Conservation (phyloP, 129 eudicot species). For the Smallanthus sonchifolius region DNA sequence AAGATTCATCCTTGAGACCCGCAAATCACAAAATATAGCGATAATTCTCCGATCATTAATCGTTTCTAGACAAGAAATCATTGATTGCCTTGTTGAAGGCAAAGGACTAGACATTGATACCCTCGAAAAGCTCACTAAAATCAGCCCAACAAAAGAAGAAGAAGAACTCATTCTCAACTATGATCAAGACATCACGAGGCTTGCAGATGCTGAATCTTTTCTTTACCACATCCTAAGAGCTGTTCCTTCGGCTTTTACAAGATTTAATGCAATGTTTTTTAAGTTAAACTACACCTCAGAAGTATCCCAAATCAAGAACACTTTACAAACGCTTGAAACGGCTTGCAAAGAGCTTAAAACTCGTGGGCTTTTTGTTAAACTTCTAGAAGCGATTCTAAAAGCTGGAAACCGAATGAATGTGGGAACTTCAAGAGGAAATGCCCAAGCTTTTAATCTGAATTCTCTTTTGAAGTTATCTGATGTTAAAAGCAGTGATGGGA, state of each 20-base stretch:
- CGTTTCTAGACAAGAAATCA: slow-evolving; percentile 58
- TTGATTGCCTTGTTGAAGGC: slow-evolving; percentile 70
- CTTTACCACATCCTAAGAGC: slow-evolving; percentile 76
- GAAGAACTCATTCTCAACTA: slow-evolving; percentile 50
- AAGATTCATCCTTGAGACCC: slow-evolving; percentile 71
- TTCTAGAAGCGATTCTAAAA: slow-evolving; percentile 81
- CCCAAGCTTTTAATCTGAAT: slow-evolving; percentile 82
- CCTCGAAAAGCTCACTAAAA: slow-evolving; percentile 70
- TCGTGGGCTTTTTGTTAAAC: slow-evolving; percentile 80
- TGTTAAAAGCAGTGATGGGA: slow-evolving; percentile 91
- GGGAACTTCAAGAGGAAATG: slow-evolving; percentile 94
- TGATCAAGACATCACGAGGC: slow-evolving; percentile 61
- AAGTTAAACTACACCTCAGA: slow-evolving; percentile 61
- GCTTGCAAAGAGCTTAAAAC: slow-evolving; percentile 76
- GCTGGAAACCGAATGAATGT: slow-evolving; percentile 95
- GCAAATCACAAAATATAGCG: slow-evolving; percentile 77
- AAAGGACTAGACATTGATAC: slow-evolving; percentile 60
- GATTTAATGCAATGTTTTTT: slow-evolving; percentile 73
- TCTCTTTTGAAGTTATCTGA: slow-evolving; percentile 80
- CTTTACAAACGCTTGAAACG: slow-evolving; percentile 55
- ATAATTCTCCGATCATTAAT: slow-evolving; percentile 70
- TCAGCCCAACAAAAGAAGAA: slow-evolving; percentile 72
- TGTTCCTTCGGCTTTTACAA: slow-evolving; percentile 80
- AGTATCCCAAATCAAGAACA: slow-evolving; percentile 48
- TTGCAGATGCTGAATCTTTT: slow-evolving; percentile 95